These are phyloP conservation scores for Fusarium sororula DNA, from an alignment of 2,329 filamentous ascomycete species.

Conservation along the genomic window DNA sequence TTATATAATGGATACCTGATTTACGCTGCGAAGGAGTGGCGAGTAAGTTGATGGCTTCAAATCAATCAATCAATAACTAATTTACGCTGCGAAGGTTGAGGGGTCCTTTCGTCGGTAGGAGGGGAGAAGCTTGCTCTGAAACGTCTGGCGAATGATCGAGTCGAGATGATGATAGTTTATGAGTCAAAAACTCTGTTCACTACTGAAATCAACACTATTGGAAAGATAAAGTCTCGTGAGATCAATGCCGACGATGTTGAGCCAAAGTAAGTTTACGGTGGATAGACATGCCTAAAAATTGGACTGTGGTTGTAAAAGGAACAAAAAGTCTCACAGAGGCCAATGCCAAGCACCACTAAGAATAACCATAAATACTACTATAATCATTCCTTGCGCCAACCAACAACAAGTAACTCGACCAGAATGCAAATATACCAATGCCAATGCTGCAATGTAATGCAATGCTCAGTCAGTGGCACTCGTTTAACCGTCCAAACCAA, in stretches of 20 bases:
- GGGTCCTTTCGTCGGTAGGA: background rate
- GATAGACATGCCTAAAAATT: background rate
- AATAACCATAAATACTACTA: conserved; percentile 7
- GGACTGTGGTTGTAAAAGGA: background rate
- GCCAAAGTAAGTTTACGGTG: background rate
- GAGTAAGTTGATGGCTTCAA: too few species aligned
- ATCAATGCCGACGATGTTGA: background rate
- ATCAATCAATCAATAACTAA: background rate
- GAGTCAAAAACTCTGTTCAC: background rate
- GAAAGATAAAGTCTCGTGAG: background rate
- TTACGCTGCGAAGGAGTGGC: too few species aligned
- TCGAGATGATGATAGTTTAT: background rate
- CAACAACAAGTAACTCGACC: background rate
- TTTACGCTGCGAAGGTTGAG: background rate
- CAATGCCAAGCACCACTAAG: conserved; percentile 12
- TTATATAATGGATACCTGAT: too few species aligned
- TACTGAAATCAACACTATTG: background rate
- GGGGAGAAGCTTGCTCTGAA: conserved; percentile 1
- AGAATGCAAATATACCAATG: conserved; percentile 18
- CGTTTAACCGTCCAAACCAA: background rate
- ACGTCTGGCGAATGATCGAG: background rate
- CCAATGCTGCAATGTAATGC: background rate
- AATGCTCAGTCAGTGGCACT: background rate
- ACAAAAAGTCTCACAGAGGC: background rate
- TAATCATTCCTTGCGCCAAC: background rate